Evolutionary conservation across 2,329 filamentous ascomycete genomes (phyloP), one percentile per base, ranked within the genome.

Genomic region (Macrophomina tecta): DNA sequence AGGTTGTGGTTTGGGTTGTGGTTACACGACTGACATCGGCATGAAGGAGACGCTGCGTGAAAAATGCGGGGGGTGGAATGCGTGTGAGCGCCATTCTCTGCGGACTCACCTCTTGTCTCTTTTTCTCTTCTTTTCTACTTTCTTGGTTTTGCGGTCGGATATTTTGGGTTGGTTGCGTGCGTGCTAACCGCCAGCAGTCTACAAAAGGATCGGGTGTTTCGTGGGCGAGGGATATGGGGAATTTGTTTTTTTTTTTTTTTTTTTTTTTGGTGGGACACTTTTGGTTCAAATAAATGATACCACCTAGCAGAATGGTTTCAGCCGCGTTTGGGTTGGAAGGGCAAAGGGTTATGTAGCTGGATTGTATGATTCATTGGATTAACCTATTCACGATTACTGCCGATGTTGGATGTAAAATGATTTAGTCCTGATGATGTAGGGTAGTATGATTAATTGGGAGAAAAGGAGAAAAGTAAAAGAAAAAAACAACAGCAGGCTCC

Each of bases 261-360:
- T 23, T 23, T 23, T 23, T 23, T 23, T 23, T 2, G 23, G 23
- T 23, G 23, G 23, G 23, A 23, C 23, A 23, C 2, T 23, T 23
- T 23, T 23, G 23, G 23, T 23, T 23, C 6, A 56, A 23, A 56
- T 28, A 11, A 45, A 46, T 60, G 56, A 61, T 61, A 61, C 48
- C 56, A 61, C 56, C 12, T 28, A 28, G 23, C 14, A n/a, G 28
- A 61, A 46, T 36, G 23, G 56, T 48, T 46, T 48, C 40, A 46
- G 56, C 18, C 56, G 34, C 32, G 55, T 58, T 38, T 38, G 36
- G 11, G 7, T 38, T 38, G 7, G 36, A 38, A 38, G 1, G 36
- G 7, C 36, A 38, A 12, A 23, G 2, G 23, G 23, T 23, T 23
- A 23, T 23, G 23, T 23, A 23, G 23, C 23, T 23, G 23, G 23